Conservation (phyloP, 257 asterid genomes). For the Leonotis leonurus region DNA sequence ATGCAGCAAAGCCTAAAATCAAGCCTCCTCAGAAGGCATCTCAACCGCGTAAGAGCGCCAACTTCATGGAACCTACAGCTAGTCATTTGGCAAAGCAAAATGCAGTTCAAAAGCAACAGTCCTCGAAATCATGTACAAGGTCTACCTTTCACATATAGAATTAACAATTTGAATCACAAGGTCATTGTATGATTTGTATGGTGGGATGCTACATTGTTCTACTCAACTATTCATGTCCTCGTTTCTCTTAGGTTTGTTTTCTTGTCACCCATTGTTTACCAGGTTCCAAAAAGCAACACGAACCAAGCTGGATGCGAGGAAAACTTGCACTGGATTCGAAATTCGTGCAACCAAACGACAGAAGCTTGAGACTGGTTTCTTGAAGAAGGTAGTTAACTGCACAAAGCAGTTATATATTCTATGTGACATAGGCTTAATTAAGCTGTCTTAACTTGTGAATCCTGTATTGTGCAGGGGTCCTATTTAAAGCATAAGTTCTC, state of each 20-base stretch:
- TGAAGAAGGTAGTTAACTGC: conserved; percentile 67
- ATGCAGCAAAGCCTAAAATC: conserved; percentile 26
- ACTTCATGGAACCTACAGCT: conserved; percentile 78
- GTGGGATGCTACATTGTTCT: too few species aligned
- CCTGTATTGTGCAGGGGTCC: conserved; percentile 45
- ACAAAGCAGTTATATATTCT: neutral
- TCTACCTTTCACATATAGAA: conserved; percentile 11
- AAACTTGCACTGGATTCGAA: conserved; percentile 25
- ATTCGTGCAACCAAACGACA: conserved; percentile 62
- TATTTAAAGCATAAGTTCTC: conserved; percentile 58
- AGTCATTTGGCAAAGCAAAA: conserved; percentile 80
- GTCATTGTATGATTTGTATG: too few species aligned
- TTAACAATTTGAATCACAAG: neutral
- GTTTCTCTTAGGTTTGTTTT: neutral
- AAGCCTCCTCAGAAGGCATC: conserved; percentile 24
- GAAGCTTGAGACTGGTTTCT: conserved; percentile 75
- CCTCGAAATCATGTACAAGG: conserved; percentile 41
- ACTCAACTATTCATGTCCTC: neutral
- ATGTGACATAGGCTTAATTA: neutral
- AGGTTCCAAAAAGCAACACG: conserved; percentile 38
- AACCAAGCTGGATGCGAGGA: conserved; percentile 24
- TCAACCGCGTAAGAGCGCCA: conserved; percentile 42
- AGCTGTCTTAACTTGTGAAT: too few species aligned
- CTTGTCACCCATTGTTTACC: conserved; percentile 2
- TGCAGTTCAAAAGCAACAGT: conserved; percentile 23